These are phyloP conservation scores for Moelleriella libera DNA, from an alignment of 2,329 filamentous ascomycete genomes.

Conservation along the genomic window DNA sequence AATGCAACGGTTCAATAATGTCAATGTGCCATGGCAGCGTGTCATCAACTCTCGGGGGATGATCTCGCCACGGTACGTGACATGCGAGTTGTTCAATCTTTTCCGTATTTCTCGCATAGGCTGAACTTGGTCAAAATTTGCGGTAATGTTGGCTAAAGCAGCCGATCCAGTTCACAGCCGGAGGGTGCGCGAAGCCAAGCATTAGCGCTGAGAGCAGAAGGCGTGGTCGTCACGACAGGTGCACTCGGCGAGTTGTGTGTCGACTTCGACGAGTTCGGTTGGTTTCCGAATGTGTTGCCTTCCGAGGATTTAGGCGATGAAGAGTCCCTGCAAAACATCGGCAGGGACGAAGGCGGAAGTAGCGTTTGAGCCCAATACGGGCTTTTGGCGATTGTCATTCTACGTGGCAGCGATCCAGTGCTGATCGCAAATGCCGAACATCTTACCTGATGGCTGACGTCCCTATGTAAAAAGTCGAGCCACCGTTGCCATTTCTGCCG, in stretches of 20 bases:
- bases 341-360: not conserved
- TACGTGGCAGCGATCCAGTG: too few relatives aligned
- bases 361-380: too few relatives aligned
- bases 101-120: too few relatives aligned
- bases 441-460: too few relatives aligned
- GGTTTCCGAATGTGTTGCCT: conserved; percentile 38
- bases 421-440: too few relatives aligned
- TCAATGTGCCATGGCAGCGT: conserved; percentile 86
- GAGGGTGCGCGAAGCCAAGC: conserved; percentile 36
- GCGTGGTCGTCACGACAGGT: conserved; percentile 32
- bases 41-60: conserved; percentile 78
- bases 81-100: not conserved
- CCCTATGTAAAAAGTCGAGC: too few relatives aligned
- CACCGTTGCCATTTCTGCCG: too few relatives aligned
- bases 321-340: not conserved
- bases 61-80: conserved; percentile 63
- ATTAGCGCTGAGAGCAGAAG: conserved; percentile 32
- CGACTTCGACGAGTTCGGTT: conserved; percentile 36
- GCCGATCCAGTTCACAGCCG: conserved; percentile 22
- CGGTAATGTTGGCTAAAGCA: not conserved
- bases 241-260: conserved; percentile 38
- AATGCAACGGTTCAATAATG: conserved; percentile 46
- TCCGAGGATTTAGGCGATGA: conserved; percentile 17
- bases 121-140: too few relatives aligned
- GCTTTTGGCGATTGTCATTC: too few relatives aligned